phyloP scores from a whole-genome alignment of 371 early-diverging fungal genomes.

The Thermomucor indicae-seudaticae region DNA sequence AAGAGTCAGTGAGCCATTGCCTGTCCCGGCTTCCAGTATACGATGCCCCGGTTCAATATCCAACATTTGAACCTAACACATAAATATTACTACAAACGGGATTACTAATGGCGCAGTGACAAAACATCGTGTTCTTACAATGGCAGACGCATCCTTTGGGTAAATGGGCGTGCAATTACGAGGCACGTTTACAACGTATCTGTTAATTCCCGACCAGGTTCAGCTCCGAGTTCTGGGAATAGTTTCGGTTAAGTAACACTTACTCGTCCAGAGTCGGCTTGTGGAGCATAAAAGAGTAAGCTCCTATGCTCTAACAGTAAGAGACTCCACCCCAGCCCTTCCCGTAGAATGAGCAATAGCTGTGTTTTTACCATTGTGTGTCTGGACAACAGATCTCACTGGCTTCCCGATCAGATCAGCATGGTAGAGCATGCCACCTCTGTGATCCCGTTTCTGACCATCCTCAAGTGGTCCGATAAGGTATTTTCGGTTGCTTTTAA shows the following conservation, averaged over 20 bases:
- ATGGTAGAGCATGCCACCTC: constrained; percentile 49
- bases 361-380: constrained; percentile 29
- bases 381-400: constrained; percentile 44
- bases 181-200: constrained; percentile 53
- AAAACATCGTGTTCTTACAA: constrained; percentile 28
- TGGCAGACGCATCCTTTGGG: constrained; percentile 70
- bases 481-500: constrained; percentile 27
- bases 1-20: constrained; percentile 69
- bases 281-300: constrained; percentile 52
- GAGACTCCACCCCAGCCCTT: neutral
- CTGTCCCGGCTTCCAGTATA: constrained; percentile 75
- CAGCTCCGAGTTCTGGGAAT: neutral
- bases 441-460: constrained; percentile 18
- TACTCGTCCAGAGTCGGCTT: constrained; percentile 71
- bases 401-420: constrained; percentile 43
- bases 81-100: neutral
- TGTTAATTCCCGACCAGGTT: constrained; percentile 7
- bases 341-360: neutral
- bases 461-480: constrained; percentile 41
- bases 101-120: neutral
- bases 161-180: constrained; percentile 72
- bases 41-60: constrained; percentile 62
- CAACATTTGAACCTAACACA: constrained; percentile 45
- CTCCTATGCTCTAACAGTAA: constrained; percentile 8
- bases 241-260: constrained; percentile 6